Conservation (phyloP, 805 yeast species). For the Yamadazyma tumulicola region DNA sequence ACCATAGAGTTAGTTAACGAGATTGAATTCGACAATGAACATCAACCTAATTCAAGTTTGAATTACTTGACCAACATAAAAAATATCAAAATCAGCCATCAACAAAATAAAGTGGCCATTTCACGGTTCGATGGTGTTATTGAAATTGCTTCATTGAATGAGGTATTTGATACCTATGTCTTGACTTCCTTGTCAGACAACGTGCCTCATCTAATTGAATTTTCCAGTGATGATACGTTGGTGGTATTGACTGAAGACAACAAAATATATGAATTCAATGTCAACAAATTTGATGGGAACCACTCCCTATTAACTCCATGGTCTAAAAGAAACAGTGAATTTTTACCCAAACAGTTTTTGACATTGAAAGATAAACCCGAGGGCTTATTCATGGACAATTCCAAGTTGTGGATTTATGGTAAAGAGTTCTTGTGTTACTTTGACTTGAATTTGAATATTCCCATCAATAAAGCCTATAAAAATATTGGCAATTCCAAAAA, state of each 20-base stretch:
- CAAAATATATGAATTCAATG: slow-evolving; percentile 61
- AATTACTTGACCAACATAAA: slow-evolving; percentile 52
- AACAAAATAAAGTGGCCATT: slow-evolving; percentile 47
- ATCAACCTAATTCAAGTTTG: slow-evolving; percentile 10
- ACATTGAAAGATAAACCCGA: slow-evolving; percentile 62
- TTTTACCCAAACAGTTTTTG: slow-evolving; percentile 63
- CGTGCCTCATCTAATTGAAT: slow-evolving; percentile 55
- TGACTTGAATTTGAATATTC: slow-evolving; percentile 58
- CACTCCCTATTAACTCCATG: slow-evolving; percentile 55
- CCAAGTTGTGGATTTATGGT: slow-evolving; percentile 80
- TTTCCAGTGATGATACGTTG: slow-evolving; percentile 50
- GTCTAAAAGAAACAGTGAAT: slow-evolving; percentile 75
- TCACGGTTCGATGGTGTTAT: slow-evolving; percentile 66
- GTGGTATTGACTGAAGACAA: slow-evolving; percentile 71
- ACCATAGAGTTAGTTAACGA: slow-evolving; percentile 39
- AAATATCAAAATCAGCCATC: slow-evolving; percentile 46
- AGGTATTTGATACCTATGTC: slow-evolving; percentile 25
- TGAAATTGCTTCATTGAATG: slow-evolving; percentile 42
- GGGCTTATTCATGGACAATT: slow-evolving; percentile 57
- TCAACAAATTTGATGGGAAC: not conserved
- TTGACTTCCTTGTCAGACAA: slow-evolving; percentile 55
- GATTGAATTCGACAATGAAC: slow-evolving; percentile 28
- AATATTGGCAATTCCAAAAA: slow-evolving; percentile 30
- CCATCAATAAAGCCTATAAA: slow-evolving; percentile 34
- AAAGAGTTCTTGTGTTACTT: slow-evolving; percentile 75